phyloP scores from a whole-genome alignment of 1,284 basidiomycete genomes.

The Apiotrichum mycotoxinovorans region DNA sequence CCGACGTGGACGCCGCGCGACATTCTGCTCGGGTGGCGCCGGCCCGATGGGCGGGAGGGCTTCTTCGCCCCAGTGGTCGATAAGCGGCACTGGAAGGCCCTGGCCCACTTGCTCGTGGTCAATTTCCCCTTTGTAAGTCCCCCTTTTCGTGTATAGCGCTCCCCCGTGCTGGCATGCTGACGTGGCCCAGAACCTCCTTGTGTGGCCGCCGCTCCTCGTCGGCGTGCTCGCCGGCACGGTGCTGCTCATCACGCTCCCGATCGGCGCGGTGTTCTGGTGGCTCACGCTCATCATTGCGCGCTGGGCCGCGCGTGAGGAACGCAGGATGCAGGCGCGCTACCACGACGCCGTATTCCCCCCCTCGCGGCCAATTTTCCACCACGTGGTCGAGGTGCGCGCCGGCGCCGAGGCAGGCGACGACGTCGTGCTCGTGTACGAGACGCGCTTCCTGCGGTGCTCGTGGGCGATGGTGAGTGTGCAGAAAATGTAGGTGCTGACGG shows the following conservation, averaged over 20 bases:
- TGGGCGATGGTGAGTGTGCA: conserved; percentile 43
- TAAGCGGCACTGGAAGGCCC: conserved; percentile 35
- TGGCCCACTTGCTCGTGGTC: conserved; percentile 39
- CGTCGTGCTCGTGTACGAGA: conserved; percentile 36
- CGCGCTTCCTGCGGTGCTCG: conserved; percentile 42
- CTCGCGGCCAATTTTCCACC: conserved; percentile 34
- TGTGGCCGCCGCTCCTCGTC: conserved; percentile 45
- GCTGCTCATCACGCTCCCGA: conserved; percentile 46
- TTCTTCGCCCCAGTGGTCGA: conserved; percentile 39
- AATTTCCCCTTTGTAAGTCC: conserved; percentile 48
- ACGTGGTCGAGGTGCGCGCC: conserved; percentile 10
- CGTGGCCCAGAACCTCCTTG: conserved; percentile 39
- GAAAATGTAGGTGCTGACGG: neutral
- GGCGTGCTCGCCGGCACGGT: conserved; percentile 48
- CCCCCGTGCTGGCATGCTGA: conserved; percentile 1
- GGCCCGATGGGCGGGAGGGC: conserved; percentile 18
- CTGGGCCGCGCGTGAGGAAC: conserved; percentile 42
- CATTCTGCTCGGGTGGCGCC: too few relatives aligned
- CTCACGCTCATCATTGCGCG: conserved; percentile 45
- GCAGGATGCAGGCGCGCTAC: conserved; percentile 14
- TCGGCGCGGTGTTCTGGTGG: conserved; percentile 49
- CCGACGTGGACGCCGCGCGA: too few relatives aligned
- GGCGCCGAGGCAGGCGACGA: neutral
- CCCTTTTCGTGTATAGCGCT: too few relatives aligned
- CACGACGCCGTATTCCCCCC: neutral